phyloP scores from a whole-genome alignment of 1,284 basidiomycete species.

The Microbotryum saponariae region DNA sequence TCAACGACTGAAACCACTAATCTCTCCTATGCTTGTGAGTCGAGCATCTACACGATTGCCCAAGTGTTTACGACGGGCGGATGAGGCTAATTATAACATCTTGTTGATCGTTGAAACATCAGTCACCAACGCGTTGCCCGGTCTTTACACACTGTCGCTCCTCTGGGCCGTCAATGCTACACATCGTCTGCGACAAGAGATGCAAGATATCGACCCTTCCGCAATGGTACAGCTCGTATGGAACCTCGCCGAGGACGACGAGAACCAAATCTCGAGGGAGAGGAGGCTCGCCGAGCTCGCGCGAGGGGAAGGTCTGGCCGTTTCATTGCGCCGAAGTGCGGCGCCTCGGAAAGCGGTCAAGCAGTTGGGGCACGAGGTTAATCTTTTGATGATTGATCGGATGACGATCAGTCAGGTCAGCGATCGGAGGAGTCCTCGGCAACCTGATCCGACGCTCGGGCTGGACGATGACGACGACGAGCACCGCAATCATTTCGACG shows the following conservation, averaged over 20 bases:
- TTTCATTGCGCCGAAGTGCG: no score
- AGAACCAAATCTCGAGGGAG: no score
- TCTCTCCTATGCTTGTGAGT: not conserved
- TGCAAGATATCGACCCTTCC: not conserved
- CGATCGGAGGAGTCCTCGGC: constrained; percentile 38
- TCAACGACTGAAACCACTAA: not conserved
- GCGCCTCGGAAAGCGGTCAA: not conserved
- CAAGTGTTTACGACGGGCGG: no score
- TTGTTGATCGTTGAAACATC: not conserved
- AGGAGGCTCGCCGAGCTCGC: not conserved
- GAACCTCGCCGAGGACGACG: not conserved
- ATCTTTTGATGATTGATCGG: not conserved
- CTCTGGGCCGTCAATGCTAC: constrained; percentile 4
- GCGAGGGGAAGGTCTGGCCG: not conserved
- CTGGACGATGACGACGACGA: no score
- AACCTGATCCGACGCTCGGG: no score
- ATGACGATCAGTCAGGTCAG: not conserved
- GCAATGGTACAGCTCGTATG: constrained; percentile 4
- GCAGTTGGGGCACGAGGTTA: not conserved
- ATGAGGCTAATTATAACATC: no score
- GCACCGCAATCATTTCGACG: no score
- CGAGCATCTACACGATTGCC: no score
- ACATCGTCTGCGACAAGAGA: constrained; percentile 1
- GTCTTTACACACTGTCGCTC: constrained; percentile 3
- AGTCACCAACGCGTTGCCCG: not conserved